Evolutionary conservation across 257 asterid genomes (phyloP), one percentile per base, ranked within the genome.

Genomic region (Ehretia macrophylla): DNA sequence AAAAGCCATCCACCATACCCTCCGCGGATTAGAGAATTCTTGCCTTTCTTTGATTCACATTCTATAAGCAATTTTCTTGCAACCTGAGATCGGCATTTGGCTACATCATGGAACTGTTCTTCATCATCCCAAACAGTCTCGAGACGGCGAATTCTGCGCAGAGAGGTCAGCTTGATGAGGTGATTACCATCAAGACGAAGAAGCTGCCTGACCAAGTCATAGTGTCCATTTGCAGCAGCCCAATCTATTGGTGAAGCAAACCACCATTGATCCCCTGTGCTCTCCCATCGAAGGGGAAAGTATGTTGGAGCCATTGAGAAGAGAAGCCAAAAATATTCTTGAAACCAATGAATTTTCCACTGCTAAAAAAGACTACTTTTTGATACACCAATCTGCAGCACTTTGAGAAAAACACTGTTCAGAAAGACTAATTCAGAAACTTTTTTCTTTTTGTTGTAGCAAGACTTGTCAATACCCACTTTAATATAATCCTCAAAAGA

Each of bases 231-330:
- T 37, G 99, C 99, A 10, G 96, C 97, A 0, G 99, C 99, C 82
- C 86, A 92, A 37, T 92, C 99, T 40, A 92, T 84, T 19, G 99
- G 99, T 49, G 97, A 86, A n/a, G 96, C 99, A 65, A 84, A 92
- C 99, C 99, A 92, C 99, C 99, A 92, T 14, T 88, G 99, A 16
- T 92, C 97, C 35, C 99, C 97, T 46, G 99, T 86, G 87, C 97
- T 88, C 63, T 92, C 99, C 99, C 99, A 92, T 45, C 99, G 69
- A 5, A 92, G 85, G 56, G 99, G 99, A 63, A 92, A 89, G 78
- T 88, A 79, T 8, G 77, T 72, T 11, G 93, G 83, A 39, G 89
- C 83, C 94, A 85, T 88, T 51, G 23, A 3, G 16, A 27, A 6
- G 6, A 27, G 35, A 27, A 27, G 3, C 35, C 38, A 18, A 58